Conservation (phyloP, 129 eudicot genomes). For the Daucus carota region DNA sequence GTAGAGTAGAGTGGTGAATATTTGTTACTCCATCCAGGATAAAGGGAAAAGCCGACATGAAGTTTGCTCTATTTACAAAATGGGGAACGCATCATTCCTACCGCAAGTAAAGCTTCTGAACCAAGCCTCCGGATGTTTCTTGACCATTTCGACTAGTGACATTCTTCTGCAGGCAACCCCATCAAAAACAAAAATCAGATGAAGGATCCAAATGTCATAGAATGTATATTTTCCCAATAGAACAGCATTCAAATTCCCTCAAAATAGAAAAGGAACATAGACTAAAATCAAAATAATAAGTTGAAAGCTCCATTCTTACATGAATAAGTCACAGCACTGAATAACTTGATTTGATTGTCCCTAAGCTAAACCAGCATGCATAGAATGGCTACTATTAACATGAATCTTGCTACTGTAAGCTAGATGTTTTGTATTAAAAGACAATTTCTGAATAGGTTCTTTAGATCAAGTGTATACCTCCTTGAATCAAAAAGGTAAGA, state of each 20-base stretch:
- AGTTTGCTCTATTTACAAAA: conserved; percentile 7
- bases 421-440: not conserved
- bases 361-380: not conserved
- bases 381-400: not conserved
- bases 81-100: conserved; percentile 17
- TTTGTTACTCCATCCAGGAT: not conserved
- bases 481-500: not conserved
- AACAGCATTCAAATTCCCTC: not conserved
- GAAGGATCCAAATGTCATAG: not conserved
- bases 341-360: not conserved
- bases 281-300: not conserved
- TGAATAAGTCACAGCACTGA: not conserved
- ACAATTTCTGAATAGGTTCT: not conserved
- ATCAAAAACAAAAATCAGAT: not conserved
- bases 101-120: conserved; percentile 36
- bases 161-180: conserved; percentile 29
- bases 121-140: conserved; percentile 20
- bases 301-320: not conserved
- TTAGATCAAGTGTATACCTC: not conserved
- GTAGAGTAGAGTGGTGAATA: not conserved
- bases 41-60: not conserved
- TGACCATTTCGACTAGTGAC: conserved; percentile 18
- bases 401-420: not conserved
- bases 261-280: not conserved
- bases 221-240: not conserved